These are phyloP conservation scores for Theobroma cacao DNA, from an alignment of 345 rosid species.

Conservation along the genomic window DNA sequence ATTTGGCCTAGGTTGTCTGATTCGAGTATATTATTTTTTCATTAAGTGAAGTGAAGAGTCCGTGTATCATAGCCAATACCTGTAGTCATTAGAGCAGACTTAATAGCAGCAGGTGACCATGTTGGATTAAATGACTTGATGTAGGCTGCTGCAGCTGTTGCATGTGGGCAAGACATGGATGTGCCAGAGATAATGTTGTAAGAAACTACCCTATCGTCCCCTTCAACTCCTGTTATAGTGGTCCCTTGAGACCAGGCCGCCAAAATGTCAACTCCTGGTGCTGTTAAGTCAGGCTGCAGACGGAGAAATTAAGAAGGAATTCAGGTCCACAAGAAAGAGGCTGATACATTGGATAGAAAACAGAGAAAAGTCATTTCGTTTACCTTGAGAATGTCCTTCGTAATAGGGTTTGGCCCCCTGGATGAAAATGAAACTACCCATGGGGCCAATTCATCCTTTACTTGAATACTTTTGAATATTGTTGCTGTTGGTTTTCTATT, in stretches of 20 bases:
- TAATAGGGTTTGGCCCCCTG: constrained; percentile 47
- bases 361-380: background rate
- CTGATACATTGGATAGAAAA: constrained; percentile 20
- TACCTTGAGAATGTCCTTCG: constrained; percentile 50
- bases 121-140: constrained; percentile 34
- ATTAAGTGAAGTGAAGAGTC: too few relatives aligned
- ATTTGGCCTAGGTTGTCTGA: too few relatives aligned
- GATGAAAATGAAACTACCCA: constrained; percentile 39
- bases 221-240: background rate
- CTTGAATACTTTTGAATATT: background rate
- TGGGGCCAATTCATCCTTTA: constrained; percentile 19
- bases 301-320: background rate
- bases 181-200: constrained; percentile 44
- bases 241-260: constrained; percentile 42
- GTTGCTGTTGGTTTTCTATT: background rate
- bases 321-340: constrained; percentile 31
- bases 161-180: constrained; percentile 62
- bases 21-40: too few relatives aligned
- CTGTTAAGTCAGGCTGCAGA: constrained; percentile 54
- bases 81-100: constrained; percentile 38
- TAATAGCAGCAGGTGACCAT: constrained; percentile 39
- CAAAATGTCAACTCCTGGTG: constrained; percentile 51
- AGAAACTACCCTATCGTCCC: constrained; percentile 30
- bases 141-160: constrained; percentile 43
- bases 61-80: background rate